phyloP scores from a whole-genome alignment of 345 rosid genomes.

The Citrus australasica region DNA sequence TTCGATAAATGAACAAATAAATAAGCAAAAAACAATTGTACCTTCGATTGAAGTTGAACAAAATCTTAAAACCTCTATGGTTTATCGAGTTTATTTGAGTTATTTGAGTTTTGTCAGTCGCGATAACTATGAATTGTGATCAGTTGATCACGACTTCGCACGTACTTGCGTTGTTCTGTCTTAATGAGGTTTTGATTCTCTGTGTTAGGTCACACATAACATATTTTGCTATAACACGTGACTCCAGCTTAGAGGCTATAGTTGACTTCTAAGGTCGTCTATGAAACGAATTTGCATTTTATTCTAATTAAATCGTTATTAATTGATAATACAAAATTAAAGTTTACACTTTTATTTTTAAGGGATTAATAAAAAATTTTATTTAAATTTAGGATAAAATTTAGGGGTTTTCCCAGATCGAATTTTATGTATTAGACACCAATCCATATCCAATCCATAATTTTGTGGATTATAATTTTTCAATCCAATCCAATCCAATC shows the following conservation, averaged over 20 bases:
- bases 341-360: too few relatives aligned
- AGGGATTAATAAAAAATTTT: too few relatives aligned
- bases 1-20: background rate
- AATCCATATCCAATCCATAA: too few relatives aligned
- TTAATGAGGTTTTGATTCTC: background rate
- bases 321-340: too few relatives aligned
- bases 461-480: too few relatives aligned
- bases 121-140: background rate
- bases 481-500: too few relatives aligned
- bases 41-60: background rate
- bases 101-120: slow-evolving; percentile 4
- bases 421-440: too few relatives aligned
- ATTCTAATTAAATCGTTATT: too few relatives aligned
- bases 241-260: background rate
- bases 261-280: too few relatives aligned
- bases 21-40: background rate
- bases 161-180: background rate
- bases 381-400: too few relatives aligned
- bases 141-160: background rate
- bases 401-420: too few relatives aligned
- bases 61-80: background rate
- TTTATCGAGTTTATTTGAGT: background rate
- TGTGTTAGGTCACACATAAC: background rate
- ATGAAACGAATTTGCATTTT: too few relatives aligned
- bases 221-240: background rate